These are phyloP conservation scores for Hyaloraphidium curvatum DNA, from an alignment of 192 early-diverging fungal genomes.

Conservation along the genomic window DNA sequence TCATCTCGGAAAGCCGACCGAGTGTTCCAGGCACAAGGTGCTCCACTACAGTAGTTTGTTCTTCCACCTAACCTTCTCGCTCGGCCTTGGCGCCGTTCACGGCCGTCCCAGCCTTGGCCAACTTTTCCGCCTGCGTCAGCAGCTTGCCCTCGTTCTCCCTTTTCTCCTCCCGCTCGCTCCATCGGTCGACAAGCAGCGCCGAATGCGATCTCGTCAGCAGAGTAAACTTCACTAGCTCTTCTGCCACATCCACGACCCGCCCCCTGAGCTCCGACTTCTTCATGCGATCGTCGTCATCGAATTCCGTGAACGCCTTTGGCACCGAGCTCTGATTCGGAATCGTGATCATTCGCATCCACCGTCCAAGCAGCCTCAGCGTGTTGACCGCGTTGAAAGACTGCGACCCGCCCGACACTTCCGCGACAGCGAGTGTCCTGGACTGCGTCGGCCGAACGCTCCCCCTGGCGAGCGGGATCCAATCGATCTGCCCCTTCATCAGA, in stretches of 20 bases:
- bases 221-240: constrained; percentile 26
- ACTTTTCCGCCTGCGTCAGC: constrained; percentile 24
- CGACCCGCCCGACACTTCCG: constrained; percentile 27
- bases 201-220: constrained; percentile 17
- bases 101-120: too few species aligned
- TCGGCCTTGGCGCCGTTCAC: too few species aligned
- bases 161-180: constrained; percentile 24
- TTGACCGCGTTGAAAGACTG: constrained; percentile 32
- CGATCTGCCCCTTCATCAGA: constrained; percentile 32
- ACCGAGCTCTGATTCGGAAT: constrained; percentile 31
- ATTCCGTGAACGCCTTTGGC: constrained; percentile 34
- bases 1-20: too few species aligned
- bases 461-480: constrained; percentile 24
- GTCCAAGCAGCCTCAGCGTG: constrained; percentile 22
- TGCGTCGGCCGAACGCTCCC: constrained; percentile 25
- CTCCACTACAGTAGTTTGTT: too few species aligned
- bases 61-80: too few species aligned
- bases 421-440: constrained; percentile 18
- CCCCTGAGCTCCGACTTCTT: constrained; percentile 20
- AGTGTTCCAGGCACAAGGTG: too few species aligned
- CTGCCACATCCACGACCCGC: constrained; percentile 29
- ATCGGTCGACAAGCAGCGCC: constrained; percentile 22
- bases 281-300: constrained; percentile 21
- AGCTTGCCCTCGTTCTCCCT: constrained; percentile 19
- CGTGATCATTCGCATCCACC: constrained; percentile 35